Evolutionary conservation across 2,329 filamentous ascomycete genomes (phyloP).

Genomic region (Zalaria obscura): DNA sequence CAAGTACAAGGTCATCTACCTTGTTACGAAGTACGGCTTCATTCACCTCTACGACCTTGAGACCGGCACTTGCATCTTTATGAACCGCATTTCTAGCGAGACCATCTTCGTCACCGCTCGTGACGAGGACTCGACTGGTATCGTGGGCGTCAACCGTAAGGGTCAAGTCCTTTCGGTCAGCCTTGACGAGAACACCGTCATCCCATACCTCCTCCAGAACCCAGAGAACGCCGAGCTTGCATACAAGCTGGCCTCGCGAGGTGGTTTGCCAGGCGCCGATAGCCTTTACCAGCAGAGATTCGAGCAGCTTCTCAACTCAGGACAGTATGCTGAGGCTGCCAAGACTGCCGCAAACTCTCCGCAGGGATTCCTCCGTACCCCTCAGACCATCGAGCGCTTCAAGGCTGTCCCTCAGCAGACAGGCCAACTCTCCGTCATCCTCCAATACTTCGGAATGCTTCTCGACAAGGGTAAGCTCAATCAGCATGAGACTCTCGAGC

Average conservation of each 20-base stretch:
- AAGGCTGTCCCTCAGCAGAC: constrained; percentile 70
- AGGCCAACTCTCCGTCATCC: constrained; percentile 80
- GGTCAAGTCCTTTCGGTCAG: constrained; percentile 91
- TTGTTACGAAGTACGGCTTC: constrained; percentile 98
- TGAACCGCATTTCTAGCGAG: constrained; percentile 99
- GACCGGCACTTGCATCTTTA: constrained; percentile 89
- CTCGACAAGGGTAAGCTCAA: constrained; percentile 91
- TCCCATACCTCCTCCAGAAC: constrained; percentile 92
- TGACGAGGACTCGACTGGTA: constrained; percentile 71
- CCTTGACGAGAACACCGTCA: constrained; percentile 80
- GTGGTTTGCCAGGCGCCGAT: constrained; percentile 85
- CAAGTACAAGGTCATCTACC: constrained; percentile 92
- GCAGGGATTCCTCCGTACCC: constrained; percentile 83
- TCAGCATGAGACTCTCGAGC: constrained; percentile 82
- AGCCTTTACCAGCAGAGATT: constrained; percentile 88
- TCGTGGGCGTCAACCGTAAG: constrained; percentile 93
- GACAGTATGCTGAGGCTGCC: constrained; percentile 75
- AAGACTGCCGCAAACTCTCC: constrained; percentile 96
- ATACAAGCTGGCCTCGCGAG: constrained; percentile 90
- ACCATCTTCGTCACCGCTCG: constrained; percentile 92
- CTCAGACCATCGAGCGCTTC: constrained; percentile 91
- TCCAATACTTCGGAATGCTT: constrained; percentile 96
- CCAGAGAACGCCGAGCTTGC: constrained; percentile 87
- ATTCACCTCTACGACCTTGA: constrained; percentile 98
- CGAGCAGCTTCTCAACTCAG: constrained; percentile 67